A percentile compares a stretch with the other conserved stretches of the same genome.
Evolutionary conservation across 257 asterid genomes (phyloP).

Genomic region (Solanum acaule): DNA sequence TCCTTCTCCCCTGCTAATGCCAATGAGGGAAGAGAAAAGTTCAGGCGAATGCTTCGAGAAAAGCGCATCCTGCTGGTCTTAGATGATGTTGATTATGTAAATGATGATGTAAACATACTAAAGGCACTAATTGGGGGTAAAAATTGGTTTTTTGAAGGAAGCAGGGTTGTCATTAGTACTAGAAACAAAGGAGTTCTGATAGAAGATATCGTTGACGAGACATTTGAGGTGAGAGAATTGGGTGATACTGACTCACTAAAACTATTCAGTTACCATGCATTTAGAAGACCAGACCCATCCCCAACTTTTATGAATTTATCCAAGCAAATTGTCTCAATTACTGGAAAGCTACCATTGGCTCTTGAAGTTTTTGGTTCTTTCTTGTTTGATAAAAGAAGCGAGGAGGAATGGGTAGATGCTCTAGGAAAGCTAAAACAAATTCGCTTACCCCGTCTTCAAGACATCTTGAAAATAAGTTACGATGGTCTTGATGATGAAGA

Average conservation of each 20-base stretch:
- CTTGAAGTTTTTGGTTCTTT: constrained; percentile 28
- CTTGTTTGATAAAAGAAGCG: constrained; percentile 12
- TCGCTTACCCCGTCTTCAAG: constrained; percentile 6
- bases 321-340: constrained; percentile 5
- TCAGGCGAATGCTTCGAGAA: constrained; percentile 1
- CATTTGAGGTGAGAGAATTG: constrained; percentile 9
- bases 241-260: constrained; percentile 1
- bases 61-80: constrained; percentile 15
- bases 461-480: constrained; percentile 10
- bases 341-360: constrained; percentile 25
- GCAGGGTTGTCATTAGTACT: constrained; percentile 19
- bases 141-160: constrained; percentile 15
- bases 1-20: background rate
- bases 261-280: constrained; percentile 19
- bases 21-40: background rate
- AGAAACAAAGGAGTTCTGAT: constrained; percentile 6
- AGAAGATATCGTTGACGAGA: background rate
- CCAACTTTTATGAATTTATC: constrained; percentile 9
- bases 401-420: constrained; percentile 18
- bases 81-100: constrained; percentile 20
- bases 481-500: constrained; percentile 18
- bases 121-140: constrained; percentile 3
- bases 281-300: constrained; percentile 17
- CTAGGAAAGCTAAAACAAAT: constrained; percentile 12
- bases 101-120: constrained; percentile 11